Evolutionary conservation across 2,329 filamentous ascomycete genomes (phyloP).

Genomic region (Rosellinia necatrix): DNA sequence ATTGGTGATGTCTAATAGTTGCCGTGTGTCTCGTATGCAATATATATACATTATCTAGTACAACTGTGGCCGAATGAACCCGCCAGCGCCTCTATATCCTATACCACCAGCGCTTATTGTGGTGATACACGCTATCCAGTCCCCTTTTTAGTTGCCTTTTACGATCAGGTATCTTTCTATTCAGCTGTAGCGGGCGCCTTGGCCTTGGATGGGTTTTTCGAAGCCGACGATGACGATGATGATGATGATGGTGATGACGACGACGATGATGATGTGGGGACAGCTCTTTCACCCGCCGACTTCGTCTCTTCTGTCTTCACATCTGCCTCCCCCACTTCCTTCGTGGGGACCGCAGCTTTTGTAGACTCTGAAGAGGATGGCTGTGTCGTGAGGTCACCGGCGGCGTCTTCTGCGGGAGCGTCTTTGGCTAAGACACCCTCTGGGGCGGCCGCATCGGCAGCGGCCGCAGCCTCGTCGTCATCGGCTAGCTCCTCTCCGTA

Average conservation of each 20-base stretch:
- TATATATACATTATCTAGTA: conserved; percentile 27
- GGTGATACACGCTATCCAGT: conserved; percentile 16
- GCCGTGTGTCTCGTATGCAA: conserved; percentile 19
- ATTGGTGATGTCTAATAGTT: neutral
- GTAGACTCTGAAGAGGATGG: conserved; percentile 14
- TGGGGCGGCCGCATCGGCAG: conserved; percentile 27
- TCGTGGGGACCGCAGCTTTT: neutral
- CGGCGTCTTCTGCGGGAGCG: conserved; percentile 22
- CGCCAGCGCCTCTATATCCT: conserved; percentile 18
- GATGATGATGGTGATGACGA: conserved; percentile 3
- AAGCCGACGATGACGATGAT: neutral
- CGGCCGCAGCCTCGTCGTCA: conserved; percentile 55
- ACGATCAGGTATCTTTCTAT: neutral
- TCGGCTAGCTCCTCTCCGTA: conserved; percentile 88
- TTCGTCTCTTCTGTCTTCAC: conserved; percentile 17
- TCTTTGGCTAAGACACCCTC: conserved; percentile 38
- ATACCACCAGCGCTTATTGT: conserved; percentile 2
- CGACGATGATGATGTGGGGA: neutral
- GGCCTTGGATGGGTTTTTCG: neutral
- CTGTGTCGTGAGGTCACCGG: conserved; percentile 34
- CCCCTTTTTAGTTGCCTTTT: neutral
- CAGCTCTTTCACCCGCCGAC: neutral
- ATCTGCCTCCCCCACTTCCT: conserved; percentile 18
- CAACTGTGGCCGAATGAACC: conserved; percentile 7
- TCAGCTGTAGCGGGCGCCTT: neutral